phyloP scores from a whole-genome alignment of 192 early-diverging fungal genomes.

The Linnemannia hyalina region DNA sequence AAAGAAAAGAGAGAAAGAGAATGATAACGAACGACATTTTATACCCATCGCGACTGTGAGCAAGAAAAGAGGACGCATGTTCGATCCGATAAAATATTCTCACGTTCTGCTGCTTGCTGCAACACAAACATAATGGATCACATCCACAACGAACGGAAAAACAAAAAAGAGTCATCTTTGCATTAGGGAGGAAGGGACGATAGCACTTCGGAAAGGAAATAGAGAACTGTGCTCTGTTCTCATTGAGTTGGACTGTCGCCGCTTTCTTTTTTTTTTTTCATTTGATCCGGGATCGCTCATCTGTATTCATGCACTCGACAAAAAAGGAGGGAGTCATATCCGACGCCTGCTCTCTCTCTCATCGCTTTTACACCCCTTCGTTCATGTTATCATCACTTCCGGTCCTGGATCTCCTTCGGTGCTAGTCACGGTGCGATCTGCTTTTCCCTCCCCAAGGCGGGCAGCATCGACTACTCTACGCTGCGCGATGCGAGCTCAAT shows the following conservation, averaged over 20 bases:
- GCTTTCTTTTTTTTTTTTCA: neutral
- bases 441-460: neutral
- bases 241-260: neutral
- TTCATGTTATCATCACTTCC: neutral
- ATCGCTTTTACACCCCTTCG: neutral
- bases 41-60: neutral
- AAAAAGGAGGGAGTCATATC: neutral
- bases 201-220: neutral
- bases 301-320: neutral
- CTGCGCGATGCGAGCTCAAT: neutral
- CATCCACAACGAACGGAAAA: neutral
- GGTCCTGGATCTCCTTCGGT: neutral
- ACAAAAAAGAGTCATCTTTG: neutral
- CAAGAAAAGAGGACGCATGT: neutral
- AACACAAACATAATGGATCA: neutral
- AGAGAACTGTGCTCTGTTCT: neutral
- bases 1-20: neutral
- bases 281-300: constrained; percentile 10
- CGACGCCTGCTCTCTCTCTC: neutral
- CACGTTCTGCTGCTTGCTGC: neutral
- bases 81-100: constrained; percentile 1
- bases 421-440: neutral
- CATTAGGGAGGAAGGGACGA: neutral
- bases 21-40: neutral
- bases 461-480: neutral